phyloP scores from a whole-genome alignment of 768 basidiomycete genomes.

The Termitomyces heimii region DNA sequence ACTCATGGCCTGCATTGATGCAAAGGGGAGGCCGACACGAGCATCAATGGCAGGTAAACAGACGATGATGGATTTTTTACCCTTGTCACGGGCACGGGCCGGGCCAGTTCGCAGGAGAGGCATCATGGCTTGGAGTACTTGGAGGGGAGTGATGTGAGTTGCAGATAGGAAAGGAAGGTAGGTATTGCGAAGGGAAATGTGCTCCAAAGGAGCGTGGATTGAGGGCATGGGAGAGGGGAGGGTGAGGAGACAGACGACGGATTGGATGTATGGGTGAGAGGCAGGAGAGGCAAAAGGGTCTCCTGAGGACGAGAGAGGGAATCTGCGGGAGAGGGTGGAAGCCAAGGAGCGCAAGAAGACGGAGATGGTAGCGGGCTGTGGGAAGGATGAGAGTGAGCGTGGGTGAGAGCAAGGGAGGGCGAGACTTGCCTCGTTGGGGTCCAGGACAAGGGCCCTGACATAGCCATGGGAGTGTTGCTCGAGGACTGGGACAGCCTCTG shows the following conservation, averaged over 20 bases:
- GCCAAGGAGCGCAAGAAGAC: conserved; percentile 78
- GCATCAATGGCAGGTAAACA: conserved; percentile 72
- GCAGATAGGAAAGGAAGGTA: conserved; percentile 71
- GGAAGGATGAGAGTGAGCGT: neutral
- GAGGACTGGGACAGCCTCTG: conserved; percentile 57
- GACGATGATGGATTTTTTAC: conserved; percentile 59
- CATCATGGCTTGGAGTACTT: conserved; percentile 69
- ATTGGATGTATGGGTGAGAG: conserved; percentile 66
- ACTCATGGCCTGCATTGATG: conserved; percentile 66
- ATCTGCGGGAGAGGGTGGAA: conserved; percentile 75
- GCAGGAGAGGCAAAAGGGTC: conserved; percentile 73
- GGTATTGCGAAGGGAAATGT: conserved; percentile 51
- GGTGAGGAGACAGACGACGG: conserved; percentile 71
- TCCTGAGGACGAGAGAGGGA: conserved; percentile 72
- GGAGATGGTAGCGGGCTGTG: conserved; percentile 63
- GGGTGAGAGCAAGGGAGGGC: neutral
- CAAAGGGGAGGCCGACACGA: conserved; percentile 69
- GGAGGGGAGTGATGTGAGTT: conserved; percentile 73
- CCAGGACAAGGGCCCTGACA: conserved; percentile 75
- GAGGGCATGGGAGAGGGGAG: conserved; percentile 35
- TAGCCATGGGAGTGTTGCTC: conserved; percentile 69
- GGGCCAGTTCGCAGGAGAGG: conserved; percentile 72
- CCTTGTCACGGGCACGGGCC: conserved; percentile 43
- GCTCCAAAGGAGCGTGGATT: conserved; percentile 61
- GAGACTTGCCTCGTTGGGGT: conserved; percentile 63